These are phyloP conservation scores for Aspergillus novoparasiticus DNA, from an alignment of 2,329 filamentous ascomycete species.

Conservation along the genomic window DNA sequence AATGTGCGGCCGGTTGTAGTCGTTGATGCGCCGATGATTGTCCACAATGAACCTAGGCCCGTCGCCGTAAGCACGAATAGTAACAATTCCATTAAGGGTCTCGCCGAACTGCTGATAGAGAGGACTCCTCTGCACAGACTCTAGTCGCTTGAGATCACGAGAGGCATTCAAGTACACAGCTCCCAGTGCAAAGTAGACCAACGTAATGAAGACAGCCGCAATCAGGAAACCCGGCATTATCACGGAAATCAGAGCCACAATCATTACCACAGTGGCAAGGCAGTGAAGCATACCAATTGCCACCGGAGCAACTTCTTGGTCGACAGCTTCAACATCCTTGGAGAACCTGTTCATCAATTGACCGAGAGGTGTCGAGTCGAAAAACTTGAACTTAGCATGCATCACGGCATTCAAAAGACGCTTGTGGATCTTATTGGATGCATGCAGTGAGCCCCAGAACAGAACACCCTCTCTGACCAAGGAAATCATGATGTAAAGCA, in stretches of 20 bases:
- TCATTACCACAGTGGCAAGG: slow-evolving; percentile 73
- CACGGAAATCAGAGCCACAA: slow-evolving; percentile 79
- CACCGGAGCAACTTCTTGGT: slow-evolving; percentile 92
- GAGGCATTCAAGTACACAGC: slow-evolving; percentile 89
- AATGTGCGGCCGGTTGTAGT: slow-evolving; percentile 89
- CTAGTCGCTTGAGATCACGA: slow-evolving; percentile 91
- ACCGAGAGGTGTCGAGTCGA: slow-evolving; percentile 91
- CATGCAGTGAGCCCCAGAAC: slow-evolving; percentile 87
- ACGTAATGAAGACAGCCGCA: slow-evolving; percentile 80
- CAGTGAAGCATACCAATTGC: slow-evolving; percentile 76
- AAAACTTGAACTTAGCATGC: slow-evolving; percentile 94
- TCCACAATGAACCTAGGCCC: slow-evolving; percentile 91
- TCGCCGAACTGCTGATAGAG: slow-evolving; percentile 98
- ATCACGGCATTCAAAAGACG: slow-evolving; percentile 76
- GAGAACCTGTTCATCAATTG: slow-evolving; percentile 99
- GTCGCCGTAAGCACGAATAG: slow-evolving; percentile 94
- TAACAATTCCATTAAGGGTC: slow-evolving; percentile 90
- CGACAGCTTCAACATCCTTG: slow-evolving; percentile 91
- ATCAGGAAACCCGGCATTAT: slow-evolving; percentile 92
- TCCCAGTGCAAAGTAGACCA: slow-evolving; percentile 80
- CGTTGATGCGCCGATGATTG: slow-evolving; percentile 85
- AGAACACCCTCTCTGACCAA: slow-evolving; percentile 82
- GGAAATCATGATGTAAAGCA: slow-evolving; percentile 77
- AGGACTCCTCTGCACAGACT: slow-evolving; percentile 91
- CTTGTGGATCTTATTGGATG: slow-evolving; percentile 82